Evolutionary conservation across 1,284 basidiomycete species (phyloP).

Genomic region (Ganoderma boninense): DNA sequence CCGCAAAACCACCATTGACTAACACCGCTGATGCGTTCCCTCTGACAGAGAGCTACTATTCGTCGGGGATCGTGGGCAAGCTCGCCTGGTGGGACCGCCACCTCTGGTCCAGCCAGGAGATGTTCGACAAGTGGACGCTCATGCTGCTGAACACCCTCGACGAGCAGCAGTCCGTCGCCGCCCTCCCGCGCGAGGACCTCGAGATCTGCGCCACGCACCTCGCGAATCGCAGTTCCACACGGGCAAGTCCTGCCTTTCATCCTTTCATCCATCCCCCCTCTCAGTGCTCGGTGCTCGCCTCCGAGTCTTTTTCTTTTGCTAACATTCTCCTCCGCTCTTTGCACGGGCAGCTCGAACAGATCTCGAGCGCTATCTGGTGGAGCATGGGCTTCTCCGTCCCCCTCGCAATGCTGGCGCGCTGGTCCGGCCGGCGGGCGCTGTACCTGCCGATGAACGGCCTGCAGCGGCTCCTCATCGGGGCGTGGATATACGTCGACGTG

Average conservation of each 20-base stretch:
- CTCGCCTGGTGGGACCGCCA: constrained; percentile 11
- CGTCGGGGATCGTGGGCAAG: background rate
- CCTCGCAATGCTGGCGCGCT: constrained; percentile 10
- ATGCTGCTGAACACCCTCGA: background rate
- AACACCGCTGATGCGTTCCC: background rate
- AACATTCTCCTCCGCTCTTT: background rate
- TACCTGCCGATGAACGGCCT: constrained; percentile 14
- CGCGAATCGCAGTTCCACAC: background rate
- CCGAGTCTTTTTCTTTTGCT: too few species aligned
- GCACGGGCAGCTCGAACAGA: background rate
- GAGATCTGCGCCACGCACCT: constrained; percentile 10
- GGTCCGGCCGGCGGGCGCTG: constrained; percentile 7
- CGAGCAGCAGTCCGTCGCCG: background rate
- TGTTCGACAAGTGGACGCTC: constrained; percentile 1
- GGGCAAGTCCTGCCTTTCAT: background rate
- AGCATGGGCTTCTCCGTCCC: constrained; percentile 6
- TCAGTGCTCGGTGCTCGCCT: too few species aligned
- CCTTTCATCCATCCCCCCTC: too few species aligned
- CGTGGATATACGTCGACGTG: constrained; percentile 8
- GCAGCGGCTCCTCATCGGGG: constrained; percentile 8
- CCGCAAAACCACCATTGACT: too few species aligned
- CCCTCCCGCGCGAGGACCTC: constrained; percentile 8
- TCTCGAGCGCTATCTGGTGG: background rate
- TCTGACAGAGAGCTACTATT: background rate
- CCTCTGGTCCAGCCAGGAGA: constrained; percentile 1